phyloP scores from a whole-genome alignment of 225 moss, liverwort and hornwort species.

The Climacium dendroides region DNA sequence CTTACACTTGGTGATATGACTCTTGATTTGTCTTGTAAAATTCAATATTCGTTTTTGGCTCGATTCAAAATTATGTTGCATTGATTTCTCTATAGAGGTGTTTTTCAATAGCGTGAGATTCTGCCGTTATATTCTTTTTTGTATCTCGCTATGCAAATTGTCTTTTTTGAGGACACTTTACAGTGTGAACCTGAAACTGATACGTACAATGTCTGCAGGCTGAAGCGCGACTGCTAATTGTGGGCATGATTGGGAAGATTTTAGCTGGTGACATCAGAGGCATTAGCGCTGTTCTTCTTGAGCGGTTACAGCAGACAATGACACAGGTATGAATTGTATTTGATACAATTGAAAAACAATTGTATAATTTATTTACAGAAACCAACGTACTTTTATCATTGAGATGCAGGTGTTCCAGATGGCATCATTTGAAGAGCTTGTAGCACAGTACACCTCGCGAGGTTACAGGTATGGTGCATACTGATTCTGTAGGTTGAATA shows the following conservation, averaged over 20 bases:
- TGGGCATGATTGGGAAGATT: constrained; percentile 84
- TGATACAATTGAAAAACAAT: not conserved
- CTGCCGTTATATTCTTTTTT: not conserved
- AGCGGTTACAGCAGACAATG: constrained; percentile 41
- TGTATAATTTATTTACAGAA: not conserved
- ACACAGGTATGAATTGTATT: constrained; percentile 23
- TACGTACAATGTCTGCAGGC: constrained; percentile 34
- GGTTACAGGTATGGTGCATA: constrained; percentile 58
- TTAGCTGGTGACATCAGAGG: constrained; percentile 67
- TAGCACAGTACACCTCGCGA: constrained; percentile 61
- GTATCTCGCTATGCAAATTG: not conserved
- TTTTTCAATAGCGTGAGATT: not conserved
- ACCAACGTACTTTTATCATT: not conserved
- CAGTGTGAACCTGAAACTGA: not conserved
- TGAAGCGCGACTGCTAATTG: constrained; percentile 70
- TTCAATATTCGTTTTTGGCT: not conserved
- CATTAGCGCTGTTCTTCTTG: constrained; percentile 54
- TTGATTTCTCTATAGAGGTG: not conserved
- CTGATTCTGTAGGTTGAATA: not conserved
- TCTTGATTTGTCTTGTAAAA: not conserved
- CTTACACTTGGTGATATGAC: not conserved
- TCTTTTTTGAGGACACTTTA: not conserved
- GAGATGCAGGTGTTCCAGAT: constrained; percentile 58
- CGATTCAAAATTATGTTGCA: not conserved
- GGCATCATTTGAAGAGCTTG: constrained; percentile 74